Percentiles rank a stretch among this genome's conserved stretches.
These are phyloP conservation scores for Penicillium paneum DNA, from an alignment of 2,329 filamentous ascomycete genomes.

Conservation along the genomic window DNA sequence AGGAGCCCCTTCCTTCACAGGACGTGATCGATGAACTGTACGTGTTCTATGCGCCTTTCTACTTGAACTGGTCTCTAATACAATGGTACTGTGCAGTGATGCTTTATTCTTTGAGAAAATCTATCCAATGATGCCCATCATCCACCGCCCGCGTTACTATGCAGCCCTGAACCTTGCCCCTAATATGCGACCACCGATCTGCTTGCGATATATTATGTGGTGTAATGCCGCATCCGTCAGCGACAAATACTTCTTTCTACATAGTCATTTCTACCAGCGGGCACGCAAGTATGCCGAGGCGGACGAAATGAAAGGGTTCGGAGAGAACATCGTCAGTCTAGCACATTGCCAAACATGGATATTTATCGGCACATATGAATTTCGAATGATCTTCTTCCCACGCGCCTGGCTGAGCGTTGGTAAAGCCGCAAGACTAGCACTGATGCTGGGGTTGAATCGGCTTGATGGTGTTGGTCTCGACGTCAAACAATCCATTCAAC, in stretches of 20 bases:
- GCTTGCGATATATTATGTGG: slow-evolving; percentile 93
- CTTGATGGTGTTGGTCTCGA: slow-evolving; percentile 79
- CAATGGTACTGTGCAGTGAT: slow-evolving; percentile 52
- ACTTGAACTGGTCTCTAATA: slow-evolving; percentile 13
- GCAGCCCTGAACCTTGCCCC: slow-evolving; percentile 88
- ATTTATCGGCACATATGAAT: slow-evolving; percentile 79
- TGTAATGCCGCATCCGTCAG: slow-evolving; percentile 81
- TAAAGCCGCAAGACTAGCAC: slow-evolving; percentile 70
- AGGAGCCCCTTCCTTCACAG: slow-evolving; percentile 74
- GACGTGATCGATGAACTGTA: slow-evolving; percentile 84
- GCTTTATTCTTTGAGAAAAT: slow-evolving; percentile 88
- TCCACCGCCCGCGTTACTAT: slow-evolving; percentile 82
- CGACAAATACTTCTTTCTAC: slow-evolving; percentile 75
- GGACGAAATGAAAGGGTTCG: slow-evolving; percentile 89
- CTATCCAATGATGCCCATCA: slow-evolving; percentile 79
- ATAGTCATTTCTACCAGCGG: slow-evolving; percentile 85
- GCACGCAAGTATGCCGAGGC: slow-evolving; percentile 85
- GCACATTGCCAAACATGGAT: slow-evolving; percentile 83
- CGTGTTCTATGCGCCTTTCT: slow-evolving; percentile 14
- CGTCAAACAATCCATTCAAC: slow-evolving; percentile 85
- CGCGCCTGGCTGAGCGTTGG: slow-evolving; percentile 92
- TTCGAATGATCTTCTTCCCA: slow-evolving; percentile 97
- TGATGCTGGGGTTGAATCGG: slow-evolving; percentile 92
- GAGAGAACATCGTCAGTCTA: slow-evolving; percentile 81
- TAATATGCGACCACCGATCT: slow-evolving; percentile 78